Conservation (phyloP, 257 asterid genomes). For the Oldenlandia corymbosa region DNA sequence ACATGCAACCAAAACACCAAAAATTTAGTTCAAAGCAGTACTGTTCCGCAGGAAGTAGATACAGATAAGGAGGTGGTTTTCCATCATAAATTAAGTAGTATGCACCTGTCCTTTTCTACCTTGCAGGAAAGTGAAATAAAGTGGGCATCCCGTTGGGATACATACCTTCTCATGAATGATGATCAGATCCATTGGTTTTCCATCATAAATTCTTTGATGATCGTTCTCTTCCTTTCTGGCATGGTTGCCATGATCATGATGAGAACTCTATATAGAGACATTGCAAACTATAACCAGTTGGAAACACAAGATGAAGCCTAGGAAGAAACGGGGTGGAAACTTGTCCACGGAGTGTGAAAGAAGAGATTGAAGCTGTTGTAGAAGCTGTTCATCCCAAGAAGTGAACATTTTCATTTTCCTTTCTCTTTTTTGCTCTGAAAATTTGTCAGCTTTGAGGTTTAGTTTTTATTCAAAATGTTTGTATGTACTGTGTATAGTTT, state of each 20-base stretch:
- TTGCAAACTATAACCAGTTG: slow-evolving; percentile 80
- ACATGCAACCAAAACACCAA: slow-evolving; percentile 78
- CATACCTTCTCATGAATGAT: slow-evolving; percentile 88
- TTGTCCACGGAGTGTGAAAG: slow-evolving; percentile 83
- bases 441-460: neutral
- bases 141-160: slow-evolving; percentile 97
- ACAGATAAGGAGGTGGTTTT: slow-evolving; percentile 58
- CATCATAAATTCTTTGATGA: slow-evolving; percentile 85
- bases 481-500: neutral
- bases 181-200: slow-evolving; percentile 96
- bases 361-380: slow-evolving; percentile 80
- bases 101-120: neutral
- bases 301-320: slow-evolving; percentile 91
- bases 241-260: slow-evolving; percentile 97
- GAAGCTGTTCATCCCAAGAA: slow-evolving; percentile 53
- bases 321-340: slow-evolving; percentile 95
- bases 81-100: slow-evolving; percentile 10
- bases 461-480: neutral
- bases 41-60: slow-evolving; percentile 81
- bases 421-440: neutral
- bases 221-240: slow-evolving; percentile 88
- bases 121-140: slow-evolving; percentile 68
- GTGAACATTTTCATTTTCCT: too few species aligned
- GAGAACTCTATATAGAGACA: slow-evolving; percentile 86
- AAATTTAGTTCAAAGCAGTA: slow-evolving; percentile 57